Base-by-base conservation (phyloP, 192 early-diverging fungal species). In the Backusella tarrabulga region DNA sequence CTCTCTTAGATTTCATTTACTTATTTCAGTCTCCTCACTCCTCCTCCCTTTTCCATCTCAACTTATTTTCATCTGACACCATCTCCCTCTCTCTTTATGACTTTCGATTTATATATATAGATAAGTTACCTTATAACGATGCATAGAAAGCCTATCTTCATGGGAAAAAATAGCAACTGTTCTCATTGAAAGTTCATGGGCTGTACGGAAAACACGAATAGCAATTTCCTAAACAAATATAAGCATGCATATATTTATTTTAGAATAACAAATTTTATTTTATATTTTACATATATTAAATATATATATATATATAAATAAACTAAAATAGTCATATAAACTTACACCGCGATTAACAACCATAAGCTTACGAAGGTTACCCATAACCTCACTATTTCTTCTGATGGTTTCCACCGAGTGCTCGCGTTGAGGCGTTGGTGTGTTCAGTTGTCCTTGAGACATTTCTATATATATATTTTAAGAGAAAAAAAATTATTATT, bases 201-300 rank as follows among this genome's bases (percentile, higher is more conserved):
- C 95, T n/a, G 96, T 94, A 67, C 96, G 91, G 83, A 97, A 95
- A 81, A 98, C 89, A 32, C 97, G 90, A 83, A 97, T 95, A 56
- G 97, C 96, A 77, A 99, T 99, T 86, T 99, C 97, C 86, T 87
- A n/a, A 50, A 74, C n/a, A 63, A 63, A 63, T 63, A 29, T 50
- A 76, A 76, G n/a, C 35, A 38, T 69, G 4, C 23, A 29, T 23
- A 34, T 14, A 68, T 34, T 21, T 40, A 40, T 72, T 26, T 40
- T 72, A 34, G 14, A 35, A 34, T 34, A 34, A 21, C 12, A 68
- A 35, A 40, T 12, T 38, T 38, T 32, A 32, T 32, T 38, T 38
- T 40, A 11, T 40, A 40, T 9, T 34, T 26, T 38, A 69, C 29
- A 38, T 21, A 21, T 34, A 35, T 21, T 17, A 32, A 69, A 72